Conservation (phyloP, 2,329 filamentous ascomycete genomes). For the Colletotrichum sp. region DNA sequence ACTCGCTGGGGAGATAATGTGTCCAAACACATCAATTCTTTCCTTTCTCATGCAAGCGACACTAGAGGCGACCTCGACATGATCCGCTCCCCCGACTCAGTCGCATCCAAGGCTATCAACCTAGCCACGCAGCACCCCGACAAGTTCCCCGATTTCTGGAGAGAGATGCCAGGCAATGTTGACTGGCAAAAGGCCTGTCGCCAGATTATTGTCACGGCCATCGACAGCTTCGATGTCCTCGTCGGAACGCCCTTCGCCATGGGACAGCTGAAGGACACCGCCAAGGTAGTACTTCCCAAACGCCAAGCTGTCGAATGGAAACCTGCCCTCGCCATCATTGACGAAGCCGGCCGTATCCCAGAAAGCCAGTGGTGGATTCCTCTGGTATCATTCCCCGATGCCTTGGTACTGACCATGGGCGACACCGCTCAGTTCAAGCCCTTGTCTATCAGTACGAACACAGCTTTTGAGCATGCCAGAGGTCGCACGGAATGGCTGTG, state of each 20-base stretch:
- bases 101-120: background rate
- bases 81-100: background rate
- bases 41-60: background rate
- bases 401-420: background rate
- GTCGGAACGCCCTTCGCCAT: conserved; percentile 2
- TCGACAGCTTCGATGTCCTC: background rate
- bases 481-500: background rate
- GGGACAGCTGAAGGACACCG: background rate
- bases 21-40: background rate
- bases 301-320: background rate
- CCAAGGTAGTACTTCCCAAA: background rate
- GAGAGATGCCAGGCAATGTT: background rate
- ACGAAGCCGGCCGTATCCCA: conserved; percentile 3
- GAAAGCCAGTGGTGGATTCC: conserved; percentile 10
- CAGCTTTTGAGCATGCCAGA: background rate
- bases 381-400: background rate
- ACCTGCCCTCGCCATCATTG: background rate
- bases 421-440: conserved; percentile 5
- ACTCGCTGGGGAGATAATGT: background rate
- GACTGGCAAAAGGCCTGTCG: background rate
- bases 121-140: background rate
- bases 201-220: background rate
- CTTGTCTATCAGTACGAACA: background rate
- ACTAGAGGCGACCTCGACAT: background rate
- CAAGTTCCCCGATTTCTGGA: background rate